These are phyloP conservation scores for Phytophthora kernoviae DNA, from an alignment of 352 stramenopile species.

Conservation along the genomic window DNA sequence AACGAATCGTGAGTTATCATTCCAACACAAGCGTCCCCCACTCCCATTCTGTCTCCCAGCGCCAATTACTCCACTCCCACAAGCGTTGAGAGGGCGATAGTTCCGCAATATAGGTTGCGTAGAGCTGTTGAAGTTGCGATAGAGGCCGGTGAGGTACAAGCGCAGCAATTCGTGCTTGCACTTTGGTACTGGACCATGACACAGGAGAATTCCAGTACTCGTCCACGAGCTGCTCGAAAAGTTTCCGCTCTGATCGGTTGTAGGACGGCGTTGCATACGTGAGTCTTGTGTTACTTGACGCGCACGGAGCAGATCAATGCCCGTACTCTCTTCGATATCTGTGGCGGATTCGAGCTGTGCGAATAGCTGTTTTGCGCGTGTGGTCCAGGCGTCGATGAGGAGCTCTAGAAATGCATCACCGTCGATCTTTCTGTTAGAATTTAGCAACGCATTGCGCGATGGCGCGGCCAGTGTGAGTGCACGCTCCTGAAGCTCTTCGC, in stretches of 20 bases:
- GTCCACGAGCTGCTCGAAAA: conserved; percentile 65
- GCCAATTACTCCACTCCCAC: conserved; percentile 53
- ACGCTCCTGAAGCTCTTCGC: conserved; percentile 69
- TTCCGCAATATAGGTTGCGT: conserved; percentile 31
- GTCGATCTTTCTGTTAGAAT: conserved; percentile 74
- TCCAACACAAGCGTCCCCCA: conserved; percentile 40
- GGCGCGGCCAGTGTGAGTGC: conserved; percentile 42
- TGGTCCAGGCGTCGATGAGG: conserved; percentile 65
- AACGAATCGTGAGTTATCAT: too few species aligned
- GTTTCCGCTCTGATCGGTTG: conserved; percentile 29
- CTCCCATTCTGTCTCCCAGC: conserved; percentile 53
- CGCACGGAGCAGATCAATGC: conserved; percentile 27
- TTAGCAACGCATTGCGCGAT: conserved; percentile 58
- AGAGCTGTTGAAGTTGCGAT: conserved; percentile 50
- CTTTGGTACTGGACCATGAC: conserved; percentile 44
- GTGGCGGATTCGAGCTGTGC: conserved; percentile 63
- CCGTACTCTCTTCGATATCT: conserved; percentile 52
- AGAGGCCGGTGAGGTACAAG: conserved; percentile 31
- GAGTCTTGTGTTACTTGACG: conserved; percentile 47
- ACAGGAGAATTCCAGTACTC: conserved; percentile 77
- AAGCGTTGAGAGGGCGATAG: conserved; percentile 32
- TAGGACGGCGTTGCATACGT: conserved; percentile 44
- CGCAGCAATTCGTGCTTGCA: conserved; percentile 41
- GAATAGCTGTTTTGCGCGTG: conserved; percentile 51
- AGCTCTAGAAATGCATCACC: conserved; percentile 74